Percentiles rank a stretch among this genome's conserved stretches.
These are phyloP conservation scores for Phytophthora boehmeriae DNA, from an alignment of 352 stramenopile genomes.

Conservation along the genomic window DNA sequence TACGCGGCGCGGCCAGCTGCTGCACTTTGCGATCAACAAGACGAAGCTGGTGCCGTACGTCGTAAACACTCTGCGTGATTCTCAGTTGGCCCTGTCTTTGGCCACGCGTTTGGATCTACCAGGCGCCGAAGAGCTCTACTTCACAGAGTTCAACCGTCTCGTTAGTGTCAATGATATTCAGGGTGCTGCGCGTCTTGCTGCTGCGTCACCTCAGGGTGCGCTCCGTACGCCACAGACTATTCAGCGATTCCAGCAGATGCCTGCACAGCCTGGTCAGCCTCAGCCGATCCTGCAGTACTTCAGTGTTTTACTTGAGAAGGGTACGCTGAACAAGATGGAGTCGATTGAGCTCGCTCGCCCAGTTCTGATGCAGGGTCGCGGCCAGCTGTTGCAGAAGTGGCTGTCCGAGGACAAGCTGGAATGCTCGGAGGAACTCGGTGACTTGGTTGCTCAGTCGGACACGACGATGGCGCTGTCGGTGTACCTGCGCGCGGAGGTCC, in stretches of 20 bases:
- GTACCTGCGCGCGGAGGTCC: slow-evolving; percentile 97
- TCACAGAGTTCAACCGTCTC: slow-evolving; percentile 97
- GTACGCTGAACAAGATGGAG: slow-evolving; percentile 99
- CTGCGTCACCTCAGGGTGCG: slow-evolving; percentile 89
- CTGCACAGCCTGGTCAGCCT: slow-evolving; percentile 94
- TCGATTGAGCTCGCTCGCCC: slow-evolving; percentile 98
- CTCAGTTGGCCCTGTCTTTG: slow-evolving; percentile 95
- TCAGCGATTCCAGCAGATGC: slow-evolving; percentile 98
- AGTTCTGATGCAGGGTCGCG: slow-evolving; percentile 97
- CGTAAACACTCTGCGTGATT: slow-evolving; percentile 97
- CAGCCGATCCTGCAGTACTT: slow-evolving; percentile 99
- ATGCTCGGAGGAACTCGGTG: slow-evolving; percentile 97
- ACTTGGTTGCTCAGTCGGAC: slow-evolving; percentile 96
- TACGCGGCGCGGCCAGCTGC: slow-evolving; percentile 96
- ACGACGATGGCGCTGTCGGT: slow-evolving; percentile 98
- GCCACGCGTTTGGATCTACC: slow-evolving; percentile 96
- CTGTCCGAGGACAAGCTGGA: slow-evolving; percentile 99
- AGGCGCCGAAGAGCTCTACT: slow-evolving; percentile 98
- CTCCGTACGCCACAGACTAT: slow-evolving; percentile 99
- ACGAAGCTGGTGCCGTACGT: slow-evolving; percentile 98
- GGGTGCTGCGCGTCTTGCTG: slow-evolving; percentile 86
- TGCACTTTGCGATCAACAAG: slow-evolving; percentile 98
- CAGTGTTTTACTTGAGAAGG: slow-evolving; percentile 97
- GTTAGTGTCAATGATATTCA: slow-evolving; percentile 86
- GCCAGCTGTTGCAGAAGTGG: slow-evolving; percentile 99